These are phyloP conservation scores for Dipodascus geniculatus DNA, from an alignment of 805 yeast species.

Conservation along the genomic window DNA sequence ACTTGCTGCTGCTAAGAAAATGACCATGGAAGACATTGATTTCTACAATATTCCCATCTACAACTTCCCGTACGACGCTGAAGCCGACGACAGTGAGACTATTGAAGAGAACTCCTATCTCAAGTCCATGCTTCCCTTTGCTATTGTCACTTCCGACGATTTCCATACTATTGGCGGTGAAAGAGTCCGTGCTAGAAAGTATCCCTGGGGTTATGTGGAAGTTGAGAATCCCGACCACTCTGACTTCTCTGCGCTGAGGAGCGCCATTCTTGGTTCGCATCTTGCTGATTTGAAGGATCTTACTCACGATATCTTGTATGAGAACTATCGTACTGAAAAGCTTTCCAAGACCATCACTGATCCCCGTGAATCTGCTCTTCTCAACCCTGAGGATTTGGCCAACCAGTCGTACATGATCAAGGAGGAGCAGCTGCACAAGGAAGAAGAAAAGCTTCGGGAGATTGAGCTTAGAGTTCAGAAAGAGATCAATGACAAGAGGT, in stretches of 20 bases:
- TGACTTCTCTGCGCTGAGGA: conserved; percentile 34
- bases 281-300: conserved; percentile 70
- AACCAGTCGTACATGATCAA: conserved; percentile 28
- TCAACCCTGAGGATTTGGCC: conserved; percentile 29
- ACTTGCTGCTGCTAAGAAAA: conserved; percentile 38
- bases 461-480: conserved; percentile 27
- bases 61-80: conserved; percentile 59
- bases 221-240: conserved; percentile 25
- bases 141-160: conserved; percentile 39
- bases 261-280: conserved; percentile 64
- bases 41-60: conserved; percentile 51
- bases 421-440: conserved; percentile 32
- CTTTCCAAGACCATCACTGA: conserved; percentile 30
- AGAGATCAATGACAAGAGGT: conserved; percentile 28
- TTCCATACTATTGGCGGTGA: conserved; percentile 26
- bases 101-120: conserved; percentile 27
- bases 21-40: conserved; percentile 44
- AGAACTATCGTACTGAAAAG: conserved; percentile 67
- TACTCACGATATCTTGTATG: conserved; percentile 66
- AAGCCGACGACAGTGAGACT: conserved; percentile 37
- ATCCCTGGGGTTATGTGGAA: conserved; percentile 51
- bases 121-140: conserved; percentile 44
- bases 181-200: conserved; percentile 35
- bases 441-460: conserved; percentile 27
- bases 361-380: conserved; percentile 16